Base-by-base conservation (phyloP, 2,329 filamentous ascomycete species). In the Penicillium sp. region DNA sequence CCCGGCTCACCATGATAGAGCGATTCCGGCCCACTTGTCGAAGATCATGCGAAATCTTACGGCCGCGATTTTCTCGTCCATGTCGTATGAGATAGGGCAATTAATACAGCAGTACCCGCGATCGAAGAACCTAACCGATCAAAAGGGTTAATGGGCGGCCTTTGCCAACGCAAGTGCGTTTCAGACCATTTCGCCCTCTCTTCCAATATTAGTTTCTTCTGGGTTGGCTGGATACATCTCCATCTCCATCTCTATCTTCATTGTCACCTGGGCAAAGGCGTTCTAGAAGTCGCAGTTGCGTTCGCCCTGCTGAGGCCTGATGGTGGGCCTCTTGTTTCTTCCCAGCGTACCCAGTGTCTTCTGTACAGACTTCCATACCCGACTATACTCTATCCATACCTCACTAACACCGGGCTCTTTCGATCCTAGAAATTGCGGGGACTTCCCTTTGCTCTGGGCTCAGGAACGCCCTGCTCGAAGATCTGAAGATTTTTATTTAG, bases 11-110 rank as follows among this genome's bases (percentile, higher is more conserved):
- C 48, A 54, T 54, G 55, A 60, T 41, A 31, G 50, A 54, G 57
- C 51, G 49, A 55, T 52, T 57, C 61, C 58, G 65, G 63, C 66
- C 58, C 63, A 67, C 65, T 38, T 39, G 39, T 52, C 58, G 65
- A 65, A 67, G 62, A 67, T 65, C 61, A 55, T 63, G 43, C 43
- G 61, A 53, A 60, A 20, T 63, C 61, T 63, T 43, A 54, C 55
- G 57, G 38, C 53, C 15, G 45, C 31, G 17, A 10, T 20, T 47
- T 35, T 7, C 15, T 37, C 51, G 53, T 15, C 35, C 37, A 25
- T 41, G 37, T 56, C 60, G 58, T 54, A 54, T 55, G 37, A 61
- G 48, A 61, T 52, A 63, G 54, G 58, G 50, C 43, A 65, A 63
- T 61, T 35, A 59, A 59, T 55, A 54, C 56, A 58, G 47, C 45